Evolutionary conservation across 225 moss, liverwort and hornwort species (phyloP), one percentile per base, ranked within the genome.

Genomic region (Climacium dendroides): DNA sequence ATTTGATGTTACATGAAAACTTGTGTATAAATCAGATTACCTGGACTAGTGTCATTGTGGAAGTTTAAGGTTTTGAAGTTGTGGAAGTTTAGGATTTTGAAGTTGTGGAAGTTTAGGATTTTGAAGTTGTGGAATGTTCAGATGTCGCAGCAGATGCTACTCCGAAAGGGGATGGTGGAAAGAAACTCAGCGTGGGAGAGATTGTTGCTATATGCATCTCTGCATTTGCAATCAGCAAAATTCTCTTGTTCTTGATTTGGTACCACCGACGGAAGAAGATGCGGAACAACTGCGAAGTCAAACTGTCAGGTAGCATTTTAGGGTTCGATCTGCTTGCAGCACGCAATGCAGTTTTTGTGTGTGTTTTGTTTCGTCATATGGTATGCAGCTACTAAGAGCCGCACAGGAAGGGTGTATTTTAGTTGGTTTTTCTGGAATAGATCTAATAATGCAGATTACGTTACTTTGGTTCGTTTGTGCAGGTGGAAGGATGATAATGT

Each of bases 401-500:
- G 9, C 45, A 16, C 7, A 52, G 37, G 50, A 52, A 7, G 45
- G 29, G 30, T 39, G 16, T 60, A 50, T 39, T 39, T 26, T 20
- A 26, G 43, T 34, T 11, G 4, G 1, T 62, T 41, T 15, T 29
- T 29, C 57, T 66, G 32, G 76, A 69, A 61, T 37, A 11, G 78
- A 57, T n/a, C 28, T 55, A 30, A 67, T 53, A 23, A 59, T 55
- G 48, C 78, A 70, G 67, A 43, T 25, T 37, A 13, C 26, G 10
- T 37, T 19, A 22, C 7, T n/a, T 73, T 50, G n/a, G 17, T 43
- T 71, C 41, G 34, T 64, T 78, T 86, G 70, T 87, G 89, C 87
- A 93, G 92, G 94, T 63, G 92, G 96, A 74, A 94, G 91, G 65
- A 89, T 97, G 95, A 94, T 97, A 57, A 92, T 97, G 96, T 97